Evolutionary conservation across 345 rosid genomes (phyloP).

Genomic region (Reutealis trisperma): DNA sequence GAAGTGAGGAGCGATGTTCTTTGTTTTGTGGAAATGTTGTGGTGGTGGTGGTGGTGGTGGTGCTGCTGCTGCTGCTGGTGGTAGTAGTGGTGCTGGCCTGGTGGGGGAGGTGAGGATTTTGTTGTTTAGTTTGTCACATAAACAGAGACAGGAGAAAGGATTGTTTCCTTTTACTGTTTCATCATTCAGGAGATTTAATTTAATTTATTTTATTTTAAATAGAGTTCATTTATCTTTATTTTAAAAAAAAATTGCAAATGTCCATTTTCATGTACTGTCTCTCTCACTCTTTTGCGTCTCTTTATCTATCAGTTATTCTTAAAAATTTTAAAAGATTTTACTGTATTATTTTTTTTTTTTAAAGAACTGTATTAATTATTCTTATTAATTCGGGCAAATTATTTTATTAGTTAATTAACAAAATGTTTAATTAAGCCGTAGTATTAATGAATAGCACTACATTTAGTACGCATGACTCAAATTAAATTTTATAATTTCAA

Average conservation of each 20-base stretch:
- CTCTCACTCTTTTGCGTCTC: background rate
- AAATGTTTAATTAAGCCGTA: too few species aligned
- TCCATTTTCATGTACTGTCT: background rate
- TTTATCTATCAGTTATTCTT: background rate
- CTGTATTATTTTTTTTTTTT: too few species aligned
- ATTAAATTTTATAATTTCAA: too few species aligned
- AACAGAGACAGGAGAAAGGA: slow-evolving; percentile 16
- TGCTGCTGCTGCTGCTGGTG: background rate
- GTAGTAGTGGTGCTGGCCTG: slow-evolving; percentile 1
- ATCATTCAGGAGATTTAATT: background rate
- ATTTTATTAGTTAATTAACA: background rate
- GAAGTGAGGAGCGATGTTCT: background rate
- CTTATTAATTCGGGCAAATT: too few species aligned
- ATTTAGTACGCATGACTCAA: too few species aligned
- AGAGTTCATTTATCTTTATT: background rate
- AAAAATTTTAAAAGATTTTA: too few species aligned
- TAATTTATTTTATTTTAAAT: too few species aligned
- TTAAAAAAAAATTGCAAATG: too few species aligned
- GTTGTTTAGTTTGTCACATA: slow-evolving; percentile 21
- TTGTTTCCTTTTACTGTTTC: slow-evolving; percentile 16
- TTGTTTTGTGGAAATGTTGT: background rate
- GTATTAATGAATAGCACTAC: too few species aligned
- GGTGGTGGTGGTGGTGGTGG: background rate
- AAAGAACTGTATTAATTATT: too few species aligned
- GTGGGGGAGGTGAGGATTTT: slow-evolving; percentile 7